Base-by-base conservation (phyloP, 768 basidiomycete genomes). In the Podaxis mareebaensis region DNA sequence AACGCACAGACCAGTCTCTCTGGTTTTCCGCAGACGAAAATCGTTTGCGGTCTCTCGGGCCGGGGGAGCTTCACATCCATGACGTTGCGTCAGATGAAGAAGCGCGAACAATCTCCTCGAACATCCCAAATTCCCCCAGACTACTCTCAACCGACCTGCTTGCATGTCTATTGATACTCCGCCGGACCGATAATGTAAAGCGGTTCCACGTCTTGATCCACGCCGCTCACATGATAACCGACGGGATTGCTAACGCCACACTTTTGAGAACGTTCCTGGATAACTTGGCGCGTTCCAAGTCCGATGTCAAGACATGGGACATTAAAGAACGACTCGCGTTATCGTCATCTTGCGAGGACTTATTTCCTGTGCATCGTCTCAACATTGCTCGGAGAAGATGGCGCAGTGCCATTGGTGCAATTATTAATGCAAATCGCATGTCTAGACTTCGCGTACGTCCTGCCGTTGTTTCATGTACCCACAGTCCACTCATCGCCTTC, bases 211-310 rank as follows among this genome's bases (percentile, higher is more conserved):
- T 85, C 52, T 56, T 84, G 26, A 67, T 83, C 22, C 68, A 78
- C 44, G 70, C 78, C 15, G 77, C 84, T 0, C 86, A 88, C 68
- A 72, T 73, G 53, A 80, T 87, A 48, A 77, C 81, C 0, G 86
- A 88, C 67, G 83, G 80, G 17, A 77, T 77, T 49, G 74, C 79
- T 11, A 81, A 78, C 63, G 63, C 67, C 7, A 78, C 77, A 1
- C 65, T 86, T 12, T 52, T 79, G 57, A 79, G 79, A 58, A 75
- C 75, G 20, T 81, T 87, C 58, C 66, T 86, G 53, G 76, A 85
- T 33, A 71, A 76, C 2, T 72, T 87, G 20, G 67, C 68, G 49
- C 53, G 58, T 1, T 24, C 53, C 8, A 64, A 69, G 3, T 63
- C 63, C 36, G 20, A 26, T 58, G 58, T 36, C 12, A 51, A 3